Conservation (phyloP, 108 stramenopile genomes). For the Discostella pseudostelligera region DNA sequence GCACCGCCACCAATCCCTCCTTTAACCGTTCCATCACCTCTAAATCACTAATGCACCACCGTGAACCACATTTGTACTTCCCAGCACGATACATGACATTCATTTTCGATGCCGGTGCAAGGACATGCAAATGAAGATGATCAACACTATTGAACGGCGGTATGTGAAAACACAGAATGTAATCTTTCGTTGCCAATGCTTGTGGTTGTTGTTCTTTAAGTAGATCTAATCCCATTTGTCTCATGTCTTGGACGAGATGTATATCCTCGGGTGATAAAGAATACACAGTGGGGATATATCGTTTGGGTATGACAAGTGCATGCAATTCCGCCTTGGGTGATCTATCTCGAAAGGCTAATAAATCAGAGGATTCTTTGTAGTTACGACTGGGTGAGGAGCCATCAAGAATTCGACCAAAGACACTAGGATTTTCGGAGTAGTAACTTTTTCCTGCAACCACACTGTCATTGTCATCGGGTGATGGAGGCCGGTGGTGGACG, state of each 20-base stretch:
- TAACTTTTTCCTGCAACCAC: conserved; percentile 8
- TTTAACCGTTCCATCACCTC: conserved; percentile 42
- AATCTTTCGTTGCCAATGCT: conserved; percentile 46
- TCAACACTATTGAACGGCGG: conserved; percentile 71
- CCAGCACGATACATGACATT: conserved; percentile 30
- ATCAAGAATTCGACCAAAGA: conserved; percentile 68
- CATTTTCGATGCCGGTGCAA: conserved; percentile 70
- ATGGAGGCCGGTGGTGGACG: conserved; percentile 25
- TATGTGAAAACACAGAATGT: conserved; percentile 66
- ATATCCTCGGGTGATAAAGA: conserved; percentile 35
- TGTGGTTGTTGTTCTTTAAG: conserved; percentile 45
- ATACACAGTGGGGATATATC: conserved; percentile 36
- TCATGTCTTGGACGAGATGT: conserved; percentile 55
- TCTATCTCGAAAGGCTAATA: conserved; percentile 64
- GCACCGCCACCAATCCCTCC: conserved; percentile 32
- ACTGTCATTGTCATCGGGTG: background rate
- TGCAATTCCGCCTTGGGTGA: conserved; percentile 57
- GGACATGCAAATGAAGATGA: conserved; percentile 78
- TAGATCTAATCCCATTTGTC: conserved; percentile 46
- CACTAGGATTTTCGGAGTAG: conserved; percentile 61
- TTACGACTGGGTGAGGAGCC: conserved; percentile 47
- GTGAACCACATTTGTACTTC: conserved; percentile 53
- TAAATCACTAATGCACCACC: conserved; percentile 50
- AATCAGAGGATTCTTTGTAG: conserved; percentile 38
- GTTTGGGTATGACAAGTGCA: conserved; percentile 71